Conservation (phyloP, 257 asterid genomes). For the Echium plantagineum region DNA sequence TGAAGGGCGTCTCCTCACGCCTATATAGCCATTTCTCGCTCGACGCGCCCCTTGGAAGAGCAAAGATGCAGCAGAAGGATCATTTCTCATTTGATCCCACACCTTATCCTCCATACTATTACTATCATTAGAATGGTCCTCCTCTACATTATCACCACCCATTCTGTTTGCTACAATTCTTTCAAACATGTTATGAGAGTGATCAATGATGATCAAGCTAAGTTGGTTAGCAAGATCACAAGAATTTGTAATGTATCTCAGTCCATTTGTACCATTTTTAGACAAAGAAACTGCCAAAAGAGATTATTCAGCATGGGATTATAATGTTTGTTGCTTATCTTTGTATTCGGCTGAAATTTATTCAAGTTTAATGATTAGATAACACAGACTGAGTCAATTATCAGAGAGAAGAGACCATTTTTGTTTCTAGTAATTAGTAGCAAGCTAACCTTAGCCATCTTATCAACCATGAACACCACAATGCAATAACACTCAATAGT, state of each 20-base stretch:
- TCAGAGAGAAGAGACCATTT: not conserved
- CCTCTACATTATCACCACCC: not conserved
- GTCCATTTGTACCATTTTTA: not conserved
- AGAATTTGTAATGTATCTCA: not conserved
- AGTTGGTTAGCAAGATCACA: not conserved
- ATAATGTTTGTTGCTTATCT: constrained; percentile 7
- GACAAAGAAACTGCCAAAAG: constrained; percentile 4
- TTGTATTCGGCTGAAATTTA: constrained; percentile 3
- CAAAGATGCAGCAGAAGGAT: constrained; percentile 3
- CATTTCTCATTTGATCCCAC: constrained; percentile 5
- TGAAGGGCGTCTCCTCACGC: constrained; percentile 14
- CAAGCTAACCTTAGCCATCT: too few relatives aligned
- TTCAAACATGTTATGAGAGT: not conserved
- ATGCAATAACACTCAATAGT: too few relatives aligned
- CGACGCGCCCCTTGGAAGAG: constrained; percentile 1
- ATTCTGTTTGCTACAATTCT: not conserved
- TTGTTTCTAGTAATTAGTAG: not conserved
- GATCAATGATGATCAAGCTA: not conserved
- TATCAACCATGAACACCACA: too few relatives aligned
- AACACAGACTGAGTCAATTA: not conserved
- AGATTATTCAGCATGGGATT: not conserved
- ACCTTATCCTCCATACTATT: constrained; percentile 1
- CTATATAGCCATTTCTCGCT: constrained; percentile 8
- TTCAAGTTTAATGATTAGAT: not conserved
- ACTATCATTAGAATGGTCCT: not conserved